A percentile compares a stretch with the other conserved stretches of the same genome.
Conservation (phyloP, 345 rosid genomes). For the Conringia planisiliqua region DNA sequence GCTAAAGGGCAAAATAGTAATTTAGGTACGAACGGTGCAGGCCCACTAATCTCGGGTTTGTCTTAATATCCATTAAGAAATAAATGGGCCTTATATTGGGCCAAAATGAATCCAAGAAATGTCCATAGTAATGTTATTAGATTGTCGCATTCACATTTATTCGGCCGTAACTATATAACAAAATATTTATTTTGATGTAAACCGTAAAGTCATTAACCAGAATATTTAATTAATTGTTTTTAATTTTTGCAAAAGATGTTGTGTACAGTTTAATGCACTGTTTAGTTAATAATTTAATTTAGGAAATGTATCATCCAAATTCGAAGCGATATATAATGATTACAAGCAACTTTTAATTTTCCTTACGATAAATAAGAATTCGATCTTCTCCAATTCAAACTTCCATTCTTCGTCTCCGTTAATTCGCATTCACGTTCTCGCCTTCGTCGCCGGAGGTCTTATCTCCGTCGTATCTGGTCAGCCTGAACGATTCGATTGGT, state of each 20-base stretch:
- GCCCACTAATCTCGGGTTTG: background rate
- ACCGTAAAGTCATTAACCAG: background rate
- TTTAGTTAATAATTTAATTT: background rate
- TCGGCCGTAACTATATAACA: background rate
- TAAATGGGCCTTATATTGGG: background rate
- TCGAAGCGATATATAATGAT: no score
- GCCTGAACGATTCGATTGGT: background rate
- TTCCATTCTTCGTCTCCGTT: constrained; percentile 10
- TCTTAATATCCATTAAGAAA: background rate
- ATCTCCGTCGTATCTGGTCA: constrained; percentile 16
- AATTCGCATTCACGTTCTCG: constrained; percentile 10
- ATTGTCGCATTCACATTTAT: background rate
- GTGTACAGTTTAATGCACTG: background rate
- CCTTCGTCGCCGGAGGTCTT: constrained; percentile 12
- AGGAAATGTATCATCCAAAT: background rate
- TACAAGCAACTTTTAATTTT: background rate
- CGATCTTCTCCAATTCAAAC: constrained; percentile 13
- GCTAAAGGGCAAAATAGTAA: background rate
- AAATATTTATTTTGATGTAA: background rate
- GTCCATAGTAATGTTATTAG: background rate
- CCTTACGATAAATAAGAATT: constrained; percentile 3
- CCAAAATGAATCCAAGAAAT: background rate
- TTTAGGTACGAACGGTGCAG: background rate
- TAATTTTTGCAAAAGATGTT: background rate
- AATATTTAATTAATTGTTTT: background rate